Conservation (phyloP, 805 yeast genomes). For the Wickerhamiella siamensis region DNA sequence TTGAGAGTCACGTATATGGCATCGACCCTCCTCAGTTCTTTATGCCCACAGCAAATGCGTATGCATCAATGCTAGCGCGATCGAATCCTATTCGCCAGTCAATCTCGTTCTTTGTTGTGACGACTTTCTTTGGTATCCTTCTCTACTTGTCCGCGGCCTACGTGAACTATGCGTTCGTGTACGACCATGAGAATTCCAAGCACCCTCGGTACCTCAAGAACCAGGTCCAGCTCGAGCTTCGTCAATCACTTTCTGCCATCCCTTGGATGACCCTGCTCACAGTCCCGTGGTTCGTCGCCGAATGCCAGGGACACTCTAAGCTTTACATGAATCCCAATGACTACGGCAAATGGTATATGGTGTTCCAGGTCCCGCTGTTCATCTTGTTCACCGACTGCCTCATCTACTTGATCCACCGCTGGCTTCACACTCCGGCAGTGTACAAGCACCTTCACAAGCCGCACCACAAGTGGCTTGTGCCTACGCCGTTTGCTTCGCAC, state of each 20-base stretch:
- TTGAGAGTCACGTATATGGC: conserved; percentile 15
- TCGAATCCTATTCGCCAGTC: conserved; percentile 59
- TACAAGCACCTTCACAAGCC: conserved; percentile 88
- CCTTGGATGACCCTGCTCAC: conserved; percentile 83
- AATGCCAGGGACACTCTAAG: conserved; percentile 68
- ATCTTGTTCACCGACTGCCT: conserved; percentile 89
- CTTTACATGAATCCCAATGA: conserved; percentile 55
- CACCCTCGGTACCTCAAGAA: conserved; percentile 93
- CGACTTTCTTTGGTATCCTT: conserved; percentile 76
- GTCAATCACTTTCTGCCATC: conserved; percentile 64
- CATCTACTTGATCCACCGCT: conserved; percentile 81
- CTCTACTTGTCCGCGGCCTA: conserved; percentile 64
- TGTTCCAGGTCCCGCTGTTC: conserved; percentile 60
- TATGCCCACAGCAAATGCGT: conserved; percentile 40
- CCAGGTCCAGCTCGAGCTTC: conserved; percentile 75
- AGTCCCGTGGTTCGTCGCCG: conserved; percentile 78
- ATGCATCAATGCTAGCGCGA: conserved; percentile 59
- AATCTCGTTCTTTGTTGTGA: conserved; percentile 49
- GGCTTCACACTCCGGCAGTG: conserved; percentile 83
- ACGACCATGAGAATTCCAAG: conserved; percentile 79
- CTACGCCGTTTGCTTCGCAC: conserved; percentile 96
- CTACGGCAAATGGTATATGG: conserved; percentile 55
- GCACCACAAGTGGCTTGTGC: conserved; percentile 97
- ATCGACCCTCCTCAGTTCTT: conserved; percentile 38
- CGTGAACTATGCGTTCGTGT: conserved; percentile 61